A percentile compares a stretch with the other conserved stretches of the same genome.
phyloP scores from a whole-genome alignment of 306 rosid species.

The Cicer judaicum region DNA sequence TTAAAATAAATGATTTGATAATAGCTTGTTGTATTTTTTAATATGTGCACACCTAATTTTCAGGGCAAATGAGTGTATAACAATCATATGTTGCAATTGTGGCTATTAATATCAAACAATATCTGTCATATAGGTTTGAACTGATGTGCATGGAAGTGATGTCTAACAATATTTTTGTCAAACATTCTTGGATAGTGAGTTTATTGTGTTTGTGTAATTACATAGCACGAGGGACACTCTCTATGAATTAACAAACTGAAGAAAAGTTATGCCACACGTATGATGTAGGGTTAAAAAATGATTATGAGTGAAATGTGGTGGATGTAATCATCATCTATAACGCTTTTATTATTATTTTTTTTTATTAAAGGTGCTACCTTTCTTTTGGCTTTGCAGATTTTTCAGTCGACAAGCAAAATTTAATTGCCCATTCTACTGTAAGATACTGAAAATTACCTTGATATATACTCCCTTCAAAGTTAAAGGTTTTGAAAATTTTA shows the following conservation, averaged over 20 bases:
- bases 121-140: too few species aligned
- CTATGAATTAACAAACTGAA: constrained; percentile 1
- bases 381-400: constrained; percentile 37
- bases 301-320: constrained; percentile 30
- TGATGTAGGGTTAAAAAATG: constrained; percentile 45
- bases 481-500: background rate
- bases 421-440: constrained; percentile 37
- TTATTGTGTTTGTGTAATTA: too few species aligned
- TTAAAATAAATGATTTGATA: too few species aligned
- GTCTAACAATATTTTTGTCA: too few species aligned
- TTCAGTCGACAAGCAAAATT: constrained; percentile 7
- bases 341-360: constrained; percentile 36
- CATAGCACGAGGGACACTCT: constrained; percentile 5
- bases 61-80: too few species aligned
- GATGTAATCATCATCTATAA: constrained; percentile 17
- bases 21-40: too few species aligned
- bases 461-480: background rate
- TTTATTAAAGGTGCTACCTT: constrained; percentile 42
- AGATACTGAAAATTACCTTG: constrained; percentile 4
- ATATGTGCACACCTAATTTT: too few species aligned
- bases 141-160: too few species aligned
- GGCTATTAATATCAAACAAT: too few species aligned
- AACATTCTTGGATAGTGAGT: too few species aligned
- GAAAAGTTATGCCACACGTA: constrained; percentile 27
- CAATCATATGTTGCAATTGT: too few species aligned